These are phyloP conservation scores for Clarireedia paspali DNA, from an alignment of 2,329 filamentous ascomycete species.

Conservation along the genomic window DNA sequence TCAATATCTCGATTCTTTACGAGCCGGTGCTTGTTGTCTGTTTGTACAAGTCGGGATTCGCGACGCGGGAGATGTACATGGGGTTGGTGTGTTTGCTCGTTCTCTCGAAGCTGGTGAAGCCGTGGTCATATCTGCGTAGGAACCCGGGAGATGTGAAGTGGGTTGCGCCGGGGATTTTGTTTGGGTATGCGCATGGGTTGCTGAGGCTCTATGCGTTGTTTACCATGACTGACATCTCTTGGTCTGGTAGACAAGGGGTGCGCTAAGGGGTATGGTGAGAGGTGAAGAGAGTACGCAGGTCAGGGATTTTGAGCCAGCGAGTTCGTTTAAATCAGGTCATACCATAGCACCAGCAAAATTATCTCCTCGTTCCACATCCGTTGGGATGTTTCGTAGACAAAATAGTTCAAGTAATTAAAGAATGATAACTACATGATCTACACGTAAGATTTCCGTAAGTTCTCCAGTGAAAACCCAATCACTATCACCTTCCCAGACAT, in stretches of 20 bases:
- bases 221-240: not conserved
- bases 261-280: no score
- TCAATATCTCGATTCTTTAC: slow-evolving; percentile 48
- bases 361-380: no score
- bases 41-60: not conserved
- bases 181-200: not conserved
- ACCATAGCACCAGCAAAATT: no score
- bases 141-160: not conserved
- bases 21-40: slow-evolving; percentile 37
- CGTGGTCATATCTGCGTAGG: not conserved
- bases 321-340: no score
- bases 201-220: not conserved
- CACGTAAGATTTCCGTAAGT: no score
- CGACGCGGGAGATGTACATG: not conserved
- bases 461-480: no score
- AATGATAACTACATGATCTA: no score
- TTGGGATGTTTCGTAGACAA: no score
- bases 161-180: not conserved
- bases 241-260: not conserved
- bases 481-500: no score
- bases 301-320: no score
- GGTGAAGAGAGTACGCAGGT: no score
- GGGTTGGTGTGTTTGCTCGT: not conserved
- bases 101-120: not conserved
- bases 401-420: no score